Evolutionary conservation across 768 basidiomycete genomes (phyloP), one percentile per base, ranked within the genome.

Genomic region (Mycena alexandri): DNA sequence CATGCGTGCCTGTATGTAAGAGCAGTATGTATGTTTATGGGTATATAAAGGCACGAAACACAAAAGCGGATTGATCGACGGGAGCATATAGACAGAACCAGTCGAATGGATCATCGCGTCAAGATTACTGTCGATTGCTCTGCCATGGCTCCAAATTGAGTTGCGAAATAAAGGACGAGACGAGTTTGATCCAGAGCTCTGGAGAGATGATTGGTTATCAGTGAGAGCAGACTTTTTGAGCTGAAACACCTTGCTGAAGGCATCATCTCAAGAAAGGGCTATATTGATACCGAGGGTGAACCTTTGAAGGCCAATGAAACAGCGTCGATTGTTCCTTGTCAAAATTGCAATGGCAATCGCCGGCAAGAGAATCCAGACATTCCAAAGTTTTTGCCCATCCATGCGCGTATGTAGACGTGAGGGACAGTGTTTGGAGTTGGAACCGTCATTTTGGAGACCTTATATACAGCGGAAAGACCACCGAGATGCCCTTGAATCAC

Each of bases 31-130:
- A 47, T 29, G 44, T 52, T 46, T 54, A 38, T 38, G 22, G 62
- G 46, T 21, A 57, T 24, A 63, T 63, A 25, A 63, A 63, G 46
- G 54, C 50, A 50, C 46, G 19, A 42, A 63, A 56, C 17, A 14
- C 13, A 29, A 42, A 17, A 11, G 36, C 22, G 11, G 19, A 21
- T 6, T 17, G 58, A 36, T n/a, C 12, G 25, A 25, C 17, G 24
- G 41, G n/a, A n/a, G 41, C 14, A 42, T 42, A 43, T n/a, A 46
- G 13, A 56, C 54, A 56, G 24, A 17, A 22, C 44, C 21, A 16
- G 29, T 29, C 19, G 5, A 19, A 16, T 4, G 14, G 24, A 14
- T n/a, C 11, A 14, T 33, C 51, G 11, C 36, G 53, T 48, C 38
- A 4, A 52, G 9, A 41, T 48, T 33, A 19, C 19, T n/a, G 4